These are phyloP conservation scores for Talaromyces sp. DNA, from an alignment of 2,329 filamentous ascomycete species.

Conservation along the genomic window DNA sequence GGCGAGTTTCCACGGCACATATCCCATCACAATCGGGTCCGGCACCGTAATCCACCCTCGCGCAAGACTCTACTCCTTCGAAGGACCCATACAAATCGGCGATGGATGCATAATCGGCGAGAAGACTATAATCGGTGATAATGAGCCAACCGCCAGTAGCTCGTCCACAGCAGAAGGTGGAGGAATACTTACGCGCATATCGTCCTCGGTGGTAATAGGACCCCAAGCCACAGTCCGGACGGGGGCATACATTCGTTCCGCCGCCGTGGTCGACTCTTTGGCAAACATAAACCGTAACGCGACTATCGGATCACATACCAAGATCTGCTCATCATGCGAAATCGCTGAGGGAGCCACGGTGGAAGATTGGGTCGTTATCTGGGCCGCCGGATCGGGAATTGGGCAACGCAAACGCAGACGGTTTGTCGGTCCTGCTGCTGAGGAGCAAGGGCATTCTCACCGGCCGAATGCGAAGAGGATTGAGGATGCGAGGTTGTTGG, in stretches of 20 bases:
- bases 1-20: conserved; percentile 55
- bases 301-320: conserved; percentile 56
- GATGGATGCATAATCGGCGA: conserved; percentile 80
- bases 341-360: conserved; percentile 57
- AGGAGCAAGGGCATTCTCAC: conserved; percentile 11
- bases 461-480: conserved; percentile 56
- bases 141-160: conserved; percentile 40
- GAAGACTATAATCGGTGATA: conserved; percentile 43
- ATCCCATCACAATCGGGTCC: conserved; percentile 73
- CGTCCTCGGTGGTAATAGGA: conserved; percentile 38
- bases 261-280: conserved; percentile 45
- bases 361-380: conserved; percentile 66
- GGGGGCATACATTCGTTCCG: conserved; percentile 39
- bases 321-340: conserved; percentile 62
- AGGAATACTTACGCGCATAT: conserved; percentile 31
- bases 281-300: conserved; percentile 34
- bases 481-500: conserved; percentile 60
- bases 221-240: conserved; percentile 36
- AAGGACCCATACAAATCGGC: conserved; percentile 75
- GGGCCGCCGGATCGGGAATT: conserved; percentile 53
- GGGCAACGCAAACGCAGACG: conserved; percentile 35
- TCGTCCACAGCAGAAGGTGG: conserved; percentile 12
- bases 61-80: conserved; percentile 69
- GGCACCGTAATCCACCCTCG: conserved; percentile 85
- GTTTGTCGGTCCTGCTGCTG: conserved; percentile 20